Conservation (phyloP, 257 asterid genomes). For the Solanum arcanum region DNA sequence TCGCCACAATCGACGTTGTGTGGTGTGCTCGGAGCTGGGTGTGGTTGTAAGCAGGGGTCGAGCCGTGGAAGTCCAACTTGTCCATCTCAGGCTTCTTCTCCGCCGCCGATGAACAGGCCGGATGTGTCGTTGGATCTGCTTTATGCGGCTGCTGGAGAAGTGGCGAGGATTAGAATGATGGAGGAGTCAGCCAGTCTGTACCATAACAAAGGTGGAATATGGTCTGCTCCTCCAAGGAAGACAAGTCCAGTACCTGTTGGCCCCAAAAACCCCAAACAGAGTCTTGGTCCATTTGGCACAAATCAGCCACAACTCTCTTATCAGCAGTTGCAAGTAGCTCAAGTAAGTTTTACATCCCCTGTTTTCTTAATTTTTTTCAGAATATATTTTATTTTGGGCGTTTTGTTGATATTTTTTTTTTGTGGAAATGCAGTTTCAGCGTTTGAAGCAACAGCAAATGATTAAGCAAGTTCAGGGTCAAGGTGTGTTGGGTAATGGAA, state of each 20-base stretch:
- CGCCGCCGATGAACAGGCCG: constrained; percentile 10
- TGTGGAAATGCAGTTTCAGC: constrained; percentile 20
- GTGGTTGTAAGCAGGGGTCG: constrained; percentile 27
- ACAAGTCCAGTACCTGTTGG: not conserved
- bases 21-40: not conserved
- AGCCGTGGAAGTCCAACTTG: constrained; percentile 32
- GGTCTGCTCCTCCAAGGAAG: constrained; percentile 1
- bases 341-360: not conserved
- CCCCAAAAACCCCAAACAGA: not conserved
- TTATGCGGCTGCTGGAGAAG: constrained; percentile 1
- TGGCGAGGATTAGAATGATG: constrained; percentile 3
- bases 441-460: constrained; percentile 25
- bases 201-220: not conserved
- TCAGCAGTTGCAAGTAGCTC: not conserved
- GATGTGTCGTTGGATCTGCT: constrained; percentile 7
- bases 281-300: not conserved
- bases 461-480: constrained; percentile 2
- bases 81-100: constrained; percentile 32
- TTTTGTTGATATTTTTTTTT: not conserved
- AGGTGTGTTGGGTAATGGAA: not conserved
- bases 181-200: not conserved
- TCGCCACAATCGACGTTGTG: constrained; percentile 77
- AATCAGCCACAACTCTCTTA: not conserved
- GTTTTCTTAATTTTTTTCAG: not conserved
- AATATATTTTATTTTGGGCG: not conserved